Base-by-base conservation (phyloP, 305 asterid species). In the Rubia tinctorum region DNA sequence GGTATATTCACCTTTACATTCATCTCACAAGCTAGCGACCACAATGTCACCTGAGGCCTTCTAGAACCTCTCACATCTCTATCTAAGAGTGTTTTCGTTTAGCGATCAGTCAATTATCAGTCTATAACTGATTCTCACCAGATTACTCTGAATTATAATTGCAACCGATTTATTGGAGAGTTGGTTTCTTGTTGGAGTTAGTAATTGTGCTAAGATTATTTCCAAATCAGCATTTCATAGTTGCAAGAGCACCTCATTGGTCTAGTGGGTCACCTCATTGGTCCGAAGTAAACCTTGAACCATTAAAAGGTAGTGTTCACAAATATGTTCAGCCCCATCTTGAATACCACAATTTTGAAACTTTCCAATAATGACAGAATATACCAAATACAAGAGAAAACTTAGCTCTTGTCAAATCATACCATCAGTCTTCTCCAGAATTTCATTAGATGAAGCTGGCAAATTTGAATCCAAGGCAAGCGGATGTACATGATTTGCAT, bases 341-440 rank as follows among this genome's bases (percentile, higher is more conserved):
- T 34, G 42, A 15, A 59, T 69, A 74, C 68, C 64, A 45, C 15
- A 12, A 34, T 55, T 14, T 17, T 53, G 34, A 8, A 64, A 60
- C 39, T 69, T 49, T 12, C 53, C 20, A 18, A 53, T 5, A 49
- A 49, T 49, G 7, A 51, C 44, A 47, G 53, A 10, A 15, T 5
- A 61, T 30, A 56, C 47, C 18, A 27, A 20, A 37, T 61, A 51
- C 3, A 71, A 69, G 39, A 70, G 34, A 62, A 62, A 68, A 0
- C 66, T 65, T 66, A 51, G 78, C 73, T 55, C 27, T 77, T 73
- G 74, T 74, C 71, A 78, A 22, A 30, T 17, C 80, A 60, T 89
- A 92, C 99, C 98, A 85, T 88, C 89, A 72, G 82, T 83, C 85
- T 85, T 90, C 79, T 84, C 95, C 65, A 83, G 88, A 81, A 84